These are phyloP conservation scores for Fusarium devonianum DNA, from an alignment of 2,329 filamentous ascomycete genomes.

Conservation along the genomic window DNA sequence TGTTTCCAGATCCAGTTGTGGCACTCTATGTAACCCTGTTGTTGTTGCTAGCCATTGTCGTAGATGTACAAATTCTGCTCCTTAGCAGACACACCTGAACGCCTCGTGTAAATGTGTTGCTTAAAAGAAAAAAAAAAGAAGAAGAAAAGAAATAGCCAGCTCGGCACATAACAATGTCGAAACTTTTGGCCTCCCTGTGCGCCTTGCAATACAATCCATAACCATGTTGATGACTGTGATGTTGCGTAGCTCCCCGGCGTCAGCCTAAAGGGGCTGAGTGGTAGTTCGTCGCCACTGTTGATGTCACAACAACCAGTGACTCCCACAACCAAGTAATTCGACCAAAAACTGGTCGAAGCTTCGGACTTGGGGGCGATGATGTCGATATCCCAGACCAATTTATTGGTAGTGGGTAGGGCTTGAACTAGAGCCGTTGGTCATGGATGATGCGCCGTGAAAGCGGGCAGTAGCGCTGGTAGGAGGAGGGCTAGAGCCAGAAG, in stretches of 20 bases:
- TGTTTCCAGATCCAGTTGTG: background rate
- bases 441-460: slow-evolving; percentile 23
- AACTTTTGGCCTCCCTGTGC: slow-evolving; percentile 21
- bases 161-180: slow-evolving; percentile 26
- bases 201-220: slow-evolving; percentile 14
- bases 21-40: slow-evolving; percentile 1
- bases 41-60: slow-evolving; percentile 2
- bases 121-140: slow-evolving; percentile 13
- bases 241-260: background rate
- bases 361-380: background rate
- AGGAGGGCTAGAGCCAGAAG: slow-evolving; percentile 47
- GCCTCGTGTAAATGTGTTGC: slow-evolving; percentile 30
- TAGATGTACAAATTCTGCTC: slow-evolving; percentile 15
- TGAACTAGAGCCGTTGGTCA: slow-evolving; percentile 42
- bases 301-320: slow-evolving; percentile 19
- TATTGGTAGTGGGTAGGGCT: slow-evolving; percentile 28
- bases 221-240: slow-evolving; percentile 8
- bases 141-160: slow-evolving; percentile 9
- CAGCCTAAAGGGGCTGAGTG: slow-evolving; percentile 15
- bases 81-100: slow-evolving; percentile 13
- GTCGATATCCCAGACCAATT: background rate
- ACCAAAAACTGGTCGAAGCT: background rate
- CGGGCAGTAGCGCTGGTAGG: slow-evolving; percentile 20
- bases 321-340: slow-evolving; percentile 4
- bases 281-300: slow-evolving; percentile 24